phyloP scores from a whole-genome alignment of 169 alveolate genomes.

The Cryptosporidium xiaoi region DNA sequence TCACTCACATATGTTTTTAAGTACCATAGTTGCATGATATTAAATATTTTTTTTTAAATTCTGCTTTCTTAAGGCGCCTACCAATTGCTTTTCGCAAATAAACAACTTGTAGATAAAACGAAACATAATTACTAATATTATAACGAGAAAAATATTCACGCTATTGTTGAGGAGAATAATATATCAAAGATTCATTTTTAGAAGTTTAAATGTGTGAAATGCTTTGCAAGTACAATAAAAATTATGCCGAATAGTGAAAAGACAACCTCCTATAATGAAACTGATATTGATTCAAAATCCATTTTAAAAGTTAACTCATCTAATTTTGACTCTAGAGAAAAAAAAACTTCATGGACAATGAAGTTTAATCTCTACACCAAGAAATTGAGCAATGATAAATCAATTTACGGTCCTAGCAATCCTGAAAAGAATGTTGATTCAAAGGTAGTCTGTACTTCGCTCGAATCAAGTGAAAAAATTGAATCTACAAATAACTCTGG shows the following conservation, averaged over 20 bases:
- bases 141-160: no score
- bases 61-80: no score
- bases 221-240: background rate
- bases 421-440: background rate
- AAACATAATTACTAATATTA: no score
- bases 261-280: background rate
- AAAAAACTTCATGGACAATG: slow-evolving; percentile 45
- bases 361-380: slow-evolving; percentile 29
- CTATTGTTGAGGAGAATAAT: no score
- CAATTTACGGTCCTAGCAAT: background rate
- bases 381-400: background rate
- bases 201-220: background rate
- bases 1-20: no score
- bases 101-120: no score
- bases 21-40: no score
- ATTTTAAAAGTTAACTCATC: background rate
- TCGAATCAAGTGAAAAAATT: background rate
- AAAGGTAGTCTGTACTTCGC: background rate
- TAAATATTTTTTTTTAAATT: no score
- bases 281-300: no score
- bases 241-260: background rate
- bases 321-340: background rate
- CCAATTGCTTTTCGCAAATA: no score
- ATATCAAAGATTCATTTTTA: background rate
- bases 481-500: background rate